Evolutionary conservation across 345 rosid species (phyloP).

Genomic region (Camelina laxa): DNA sequence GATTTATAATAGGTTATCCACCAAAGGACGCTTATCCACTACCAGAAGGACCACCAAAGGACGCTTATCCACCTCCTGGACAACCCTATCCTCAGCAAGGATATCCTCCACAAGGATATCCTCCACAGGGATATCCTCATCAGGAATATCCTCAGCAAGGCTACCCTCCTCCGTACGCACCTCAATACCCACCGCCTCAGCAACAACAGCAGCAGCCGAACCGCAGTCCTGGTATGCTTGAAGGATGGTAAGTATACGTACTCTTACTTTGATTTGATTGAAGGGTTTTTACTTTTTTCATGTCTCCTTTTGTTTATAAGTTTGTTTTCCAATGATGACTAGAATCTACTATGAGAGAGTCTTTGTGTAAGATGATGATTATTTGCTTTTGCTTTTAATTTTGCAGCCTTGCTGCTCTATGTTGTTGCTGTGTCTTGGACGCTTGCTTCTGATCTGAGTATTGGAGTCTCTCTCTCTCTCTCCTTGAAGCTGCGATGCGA

Average conservation of each 20-base stretch:
- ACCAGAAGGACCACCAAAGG: slow-evolving; percentile 68
- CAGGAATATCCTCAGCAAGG: slow-evolving; percentile 36
- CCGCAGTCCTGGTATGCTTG: slow-evolving; percentile 51
- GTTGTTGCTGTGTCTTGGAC: slow-evolving; percentile 28
- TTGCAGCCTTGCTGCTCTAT: slow-evolving; percentile 29
- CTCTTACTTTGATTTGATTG: not conserved
- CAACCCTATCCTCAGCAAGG: slow-evolving; percentile 60
- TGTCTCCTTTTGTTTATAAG: not conserved
- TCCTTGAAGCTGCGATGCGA: not conserved
- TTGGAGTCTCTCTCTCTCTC: not conserved
- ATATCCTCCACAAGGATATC: slow-evolving; percentile 19
- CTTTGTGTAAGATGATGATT: not conserved
- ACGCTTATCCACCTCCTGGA: slow-evolving; percentile 72
- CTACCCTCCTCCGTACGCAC: slow-evolving; percentile 63
- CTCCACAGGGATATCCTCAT: slow-evolving; percentile 38
- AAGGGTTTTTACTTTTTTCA: not conserved
- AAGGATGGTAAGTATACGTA: slow-evolving; percentile 65
- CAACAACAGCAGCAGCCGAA: slow-evolving; percentile 52
- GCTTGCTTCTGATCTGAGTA: slow-evolving; percentile 15
- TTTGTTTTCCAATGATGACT: not conserved
- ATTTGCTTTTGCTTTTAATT: not conserved
- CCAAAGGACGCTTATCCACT: slow-evolving; percentile 76
- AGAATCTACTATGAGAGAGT: not conserved
- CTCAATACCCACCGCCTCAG: slow-evolving; percentile 66
- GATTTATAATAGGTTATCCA: slow-evolving; percentile 60